Base-by-base conservation (phyloP, 768 basidiomycete genomes). In the Pisolithus orientalis region DNA sequence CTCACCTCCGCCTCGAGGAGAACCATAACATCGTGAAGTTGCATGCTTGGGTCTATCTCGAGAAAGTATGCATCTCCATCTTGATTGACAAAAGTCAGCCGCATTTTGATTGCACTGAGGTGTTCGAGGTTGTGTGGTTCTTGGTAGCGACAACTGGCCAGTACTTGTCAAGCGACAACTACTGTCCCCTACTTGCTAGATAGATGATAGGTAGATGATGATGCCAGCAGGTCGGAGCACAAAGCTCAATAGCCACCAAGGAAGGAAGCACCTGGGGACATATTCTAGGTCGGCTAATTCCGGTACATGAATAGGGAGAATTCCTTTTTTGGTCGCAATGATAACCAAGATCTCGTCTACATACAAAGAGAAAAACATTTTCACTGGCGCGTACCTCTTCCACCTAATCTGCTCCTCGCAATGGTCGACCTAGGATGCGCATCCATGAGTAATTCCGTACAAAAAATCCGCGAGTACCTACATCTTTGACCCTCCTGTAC, bases 1-100 rank as follows among this genome's bases (percentile, higher is more conserved):
- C 84, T 66, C 65, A 93, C 95, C 82, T 97, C 94, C 0, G 87
- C 94, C 70, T 96, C 93, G n/a, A 96, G 76, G 50, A 97, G 75
- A 11, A 91, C 95, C 80, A 87, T 87, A 37, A 97, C 84, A 66
- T 94, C 88, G 74, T 91, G 89, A 28, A 98, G 80, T 67, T 90
- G 84, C 89, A 97, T 94, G 49, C 77, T 79, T 1, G 90, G 80
- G 70, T 94, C 91, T 59, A 96, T 90, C 64, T 97, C 94, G 47
- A 95, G 72, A 39, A 70, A 62, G 59, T 79, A 88, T 1, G 76
- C 72, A 51, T 83, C 74, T 7, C 87, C 87, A 21, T 78, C 56
- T 57, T 90, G 87, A 46, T 74, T 87, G 42, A 82, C 69, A 63
- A 90, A 87, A 2, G 87, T 89, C 51, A 90, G 68, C 59, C 80